Conservation (phyloP, 257 asterid species). For the Coffea canephora region DNA sequence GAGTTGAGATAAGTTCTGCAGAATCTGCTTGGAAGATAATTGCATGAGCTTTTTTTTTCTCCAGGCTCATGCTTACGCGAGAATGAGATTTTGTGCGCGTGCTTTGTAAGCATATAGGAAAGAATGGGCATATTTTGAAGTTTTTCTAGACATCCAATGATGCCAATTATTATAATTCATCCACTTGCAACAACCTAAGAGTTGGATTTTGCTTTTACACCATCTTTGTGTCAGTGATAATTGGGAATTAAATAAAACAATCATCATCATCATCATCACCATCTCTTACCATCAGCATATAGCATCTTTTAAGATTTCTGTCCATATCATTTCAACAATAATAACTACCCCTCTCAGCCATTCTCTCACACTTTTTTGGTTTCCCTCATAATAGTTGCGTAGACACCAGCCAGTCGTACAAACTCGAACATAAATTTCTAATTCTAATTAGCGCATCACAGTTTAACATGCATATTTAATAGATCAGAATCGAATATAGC, state of each 20-base stretch:
- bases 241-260: not conserved
- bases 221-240: slow-evolving; percentile 13
- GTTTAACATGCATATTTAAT: too few species aligned
- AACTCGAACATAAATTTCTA: too few species aligned
- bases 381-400: not conserved
- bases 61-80: slow-evolving; percentile 37
- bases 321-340: slow-evolving; percentile 30
- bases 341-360: slow-evolving; percentile 6
- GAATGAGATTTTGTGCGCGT: slow-evolving; percentile 47
- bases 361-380: not conserved
- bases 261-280: slow-evolving; percentile 8
- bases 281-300: not conserved
- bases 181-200: slow-evolving; percentile 54
- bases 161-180: slow-evolving; percentile 42
- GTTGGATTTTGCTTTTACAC: slow-evolving; percentile 27
- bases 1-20: not conserved
- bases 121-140: slow-evolving; percentile 15
- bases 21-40: not conserved
- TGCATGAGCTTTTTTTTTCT: not conserved
- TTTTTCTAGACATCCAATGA: slow-evolving; percentile 43
- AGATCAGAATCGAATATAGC: too few species aligned
- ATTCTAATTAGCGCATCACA: too few species aligned
- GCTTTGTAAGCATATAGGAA: slow-evolving; percentile 36
- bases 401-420: not conserved
- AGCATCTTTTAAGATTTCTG: not conserved